Evolutionary conservation across 352 stramenopile genomes (phyloP).

Genomic region (Elongisporangium anandrum): DNA sequence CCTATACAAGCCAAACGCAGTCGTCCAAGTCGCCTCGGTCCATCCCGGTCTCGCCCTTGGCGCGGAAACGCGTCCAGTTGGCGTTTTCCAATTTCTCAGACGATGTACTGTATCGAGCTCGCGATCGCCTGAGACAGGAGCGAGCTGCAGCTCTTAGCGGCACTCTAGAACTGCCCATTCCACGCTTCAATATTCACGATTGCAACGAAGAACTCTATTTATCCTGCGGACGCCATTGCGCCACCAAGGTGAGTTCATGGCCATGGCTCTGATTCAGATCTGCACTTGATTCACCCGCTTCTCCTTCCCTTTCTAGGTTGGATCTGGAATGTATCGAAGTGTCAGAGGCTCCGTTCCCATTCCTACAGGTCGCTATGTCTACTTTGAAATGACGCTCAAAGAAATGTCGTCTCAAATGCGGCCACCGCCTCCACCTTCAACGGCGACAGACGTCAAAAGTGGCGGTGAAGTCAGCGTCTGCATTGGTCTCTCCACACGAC

Average conservation of each 20-base stretch:
- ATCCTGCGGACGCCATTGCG: conserved; percentile 78
- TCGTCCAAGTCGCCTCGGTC: conserved; percentile 68
- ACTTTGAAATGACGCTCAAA: conserved; percentile 83
- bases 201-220: conserved; percentile 85
- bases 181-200: conserved; percentile 75
- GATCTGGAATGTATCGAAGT: conserved; percentile 73
- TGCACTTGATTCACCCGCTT: not conserved
- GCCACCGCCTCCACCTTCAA: conserved; percentile 10
- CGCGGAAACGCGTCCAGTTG: conserved; percentile 63
- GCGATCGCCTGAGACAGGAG: conserved; percentile 72
- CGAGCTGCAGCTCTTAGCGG: conserved; percentile 66
- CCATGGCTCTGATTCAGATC: not conserved
- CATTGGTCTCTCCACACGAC: conserved; percentile 69
- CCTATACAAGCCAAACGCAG: not conserved
- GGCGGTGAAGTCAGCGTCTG: conserved; percentile 64
- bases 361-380: conserved; percentile 64
- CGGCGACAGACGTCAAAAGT: conserved; percentile 11
- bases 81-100: conserved; percentile 83
- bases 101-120: conserved; percentile 78
- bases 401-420: conserved; percentile 30
- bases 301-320: conserved; percentile 15
- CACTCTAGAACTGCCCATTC: conserved; percentile 45
- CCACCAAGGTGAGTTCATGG: conserved; percentile 51
- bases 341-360: conserved; percentile 63
- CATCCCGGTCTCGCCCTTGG: conserved; percentile 77